phyloP scores from a whole-genome alignment of 2,329 filamentous ascomycete species.

The Alternaria triticina region DNA sequence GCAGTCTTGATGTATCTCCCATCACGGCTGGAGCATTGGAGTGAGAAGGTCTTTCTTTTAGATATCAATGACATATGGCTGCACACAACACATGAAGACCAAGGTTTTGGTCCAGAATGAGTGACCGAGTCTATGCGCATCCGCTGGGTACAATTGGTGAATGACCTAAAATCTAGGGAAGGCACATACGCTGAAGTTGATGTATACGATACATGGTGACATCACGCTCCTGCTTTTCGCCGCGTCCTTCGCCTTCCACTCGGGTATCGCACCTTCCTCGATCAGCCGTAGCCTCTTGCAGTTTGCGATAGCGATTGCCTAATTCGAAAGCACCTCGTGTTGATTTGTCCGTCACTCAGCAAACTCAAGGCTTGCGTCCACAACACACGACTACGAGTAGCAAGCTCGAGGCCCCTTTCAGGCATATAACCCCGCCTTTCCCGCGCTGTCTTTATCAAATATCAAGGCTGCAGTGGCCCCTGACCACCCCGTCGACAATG shows the following conservation, averaged over 20 bases:
- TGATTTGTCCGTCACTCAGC: neutral
- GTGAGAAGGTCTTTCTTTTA: too few relatives aligned
- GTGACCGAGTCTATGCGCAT: neutral
- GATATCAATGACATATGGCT: too few relatives aligned
- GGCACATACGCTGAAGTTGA: neutral
- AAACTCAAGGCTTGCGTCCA: neutral
- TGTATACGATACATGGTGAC: neutral
- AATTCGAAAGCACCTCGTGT: neutral
- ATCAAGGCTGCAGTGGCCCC: too few relatives aligned
- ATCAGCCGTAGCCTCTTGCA: too few relatives aligned
- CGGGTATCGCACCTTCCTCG: neutral
- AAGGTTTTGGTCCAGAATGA: too few relatives aligned
- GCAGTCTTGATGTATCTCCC: too few relatives aligned
- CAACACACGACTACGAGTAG: neutral
- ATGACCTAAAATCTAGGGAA: accelerated
- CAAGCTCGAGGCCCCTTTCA: neutral
- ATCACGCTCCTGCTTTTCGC: neutral
- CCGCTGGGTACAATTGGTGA: neutral
- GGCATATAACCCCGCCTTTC: too few relatives aligned
- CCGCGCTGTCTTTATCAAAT: too few relatives aligned
- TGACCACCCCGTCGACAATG: neutral
- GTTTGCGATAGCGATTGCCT: neutral
- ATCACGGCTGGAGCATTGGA: too few relatives aligned
- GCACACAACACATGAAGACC: too few relatives aligned
- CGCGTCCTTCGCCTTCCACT: neutral